These are phyloP conservation scores for Chrysoporthe cubensis DNA, from an alignment of 2,329 filamentous ascomycete genomes.

Conservation along the genomic window DNA sequence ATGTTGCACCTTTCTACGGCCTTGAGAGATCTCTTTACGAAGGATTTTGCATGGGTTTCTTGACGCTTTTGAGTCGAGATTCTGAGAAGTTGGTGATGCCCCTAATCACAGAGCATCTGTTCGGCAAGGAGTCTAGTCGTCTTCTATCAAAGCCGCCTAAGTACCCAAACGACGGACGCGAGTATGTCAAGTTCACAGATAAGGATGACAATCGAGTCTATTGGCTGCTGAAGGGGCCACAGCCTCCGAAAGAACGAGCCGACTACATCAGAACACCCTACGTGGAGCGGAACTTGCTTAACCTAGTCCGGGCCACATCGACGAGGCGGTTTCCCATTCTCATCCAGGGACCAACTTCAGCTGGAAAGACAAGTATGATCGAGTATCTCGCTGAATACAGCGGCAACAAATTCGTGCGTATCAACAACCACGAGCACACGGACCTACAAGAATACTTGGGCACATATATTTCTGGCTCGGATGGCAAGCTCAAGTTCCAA, in stretches of 20 bases:
- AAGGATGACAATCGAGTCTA: slow-evolving; percentile 72
- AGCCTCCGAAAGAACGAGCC: slow-evolving; percentile 69
- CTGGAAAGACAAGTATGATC: slow-evolving; percentile 99
- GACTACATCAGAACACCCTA: slow-evolving; percentile 98
- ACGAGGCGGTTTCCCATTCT: slow-evolving; percentile 91
- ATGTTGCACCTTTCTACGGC: slow-evolving; percentile 83
- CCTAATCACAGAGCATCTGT: slow-evolving; percentile 78
- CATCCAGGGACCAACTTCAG: slow-evolving; percentile 94
- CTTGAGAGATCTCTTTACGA: slow-evolving; percentile 87
- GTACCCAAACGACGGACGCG: slow-evolving; percentile 73
- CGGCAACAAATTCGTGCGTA: slow-evolving; percentile 95
- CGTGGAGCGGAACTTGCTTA: slow-evolving; percentile 91
- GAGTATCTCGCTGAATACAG: slow-evolving; percentile 97
- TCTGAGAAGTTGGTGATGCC: slow-evolving; percentile 81
- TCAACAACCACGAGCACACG: slow-evolving; percentile 99
- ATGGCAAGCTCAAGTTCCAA: slow-evolving; percentile 87
- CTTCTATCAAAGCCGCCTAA: slow-evolving; percentile 79
- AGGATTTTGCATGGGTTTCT: slow-evolving; percentile 97
- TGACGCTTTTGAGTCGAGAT: slow-evolving; percentile 81
- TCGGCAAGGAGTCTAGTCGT: slow-evolving; percentile 68
- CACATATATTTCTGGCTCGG: slow-evolving; percentile 83
- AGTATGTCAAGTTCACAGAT: slow-evolving; percentile 79
- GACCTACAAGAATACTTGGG: slow-evolving; percentile 97
- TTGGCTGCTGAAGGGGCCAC: slow-evolving; percentile 80
- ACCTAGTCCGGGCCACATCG: slow-evolving; percentile 90